Evolutionary conservation across 2,329 filamentous ascomycete species (phyloP).

Genomic region (Hortaea werneckii): DNA sequence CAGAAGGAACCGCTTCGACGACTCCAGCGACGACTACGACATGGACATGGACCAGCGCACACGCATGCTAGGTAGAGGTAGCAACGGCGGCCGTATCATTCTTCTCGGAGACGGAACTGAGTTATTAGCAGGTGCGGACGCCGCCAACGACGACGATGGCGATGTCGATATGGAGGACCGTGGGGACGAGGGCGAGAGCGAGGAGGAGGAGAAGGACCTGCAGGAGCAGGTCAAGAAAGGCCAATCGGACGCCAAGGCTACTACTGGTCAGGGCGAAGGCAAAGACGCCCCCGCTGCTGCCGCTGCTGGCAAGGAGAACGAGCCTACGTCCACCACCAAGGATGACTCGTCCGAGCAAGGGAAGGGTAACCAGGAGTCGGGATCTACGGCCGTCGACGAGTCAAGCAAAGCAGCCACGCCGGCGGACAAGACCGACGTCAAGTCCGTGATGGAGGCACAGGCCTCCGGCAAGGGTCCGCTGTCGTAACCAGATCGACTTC

Average conservation of each 20-base stretch:
- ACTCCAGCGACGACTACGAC: constrained; percentile 53
- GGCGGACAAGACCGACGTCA: constrained; percentile 4
- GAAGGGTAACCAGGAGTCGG: constrained; percentile 13
- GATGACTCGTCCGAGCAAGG: constrained; percentile 15
- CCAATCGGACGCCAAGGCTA: constrained; percentile 26
- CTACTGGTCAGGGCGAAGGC: constrained; percentile 32
- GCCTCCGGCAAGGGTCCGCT: not conserved
- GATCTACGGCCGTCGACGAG: constrained; percentile 9
- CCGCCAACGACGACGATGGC: constrained; percentile 41
- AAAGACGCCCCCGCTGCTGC: constrained; percentile 38
- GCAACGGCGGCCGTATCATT: constrained; percentile 64
- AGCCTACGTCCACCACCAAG: constrained; percentile 1
- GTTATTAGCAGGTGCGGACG: constrained; percentile 63
- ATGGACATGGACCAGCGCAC: constrained; percentile 61
- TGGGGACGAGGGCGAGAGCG: constrained; percentile 48
- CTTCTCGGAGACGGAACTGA: constrained; percentile 92
- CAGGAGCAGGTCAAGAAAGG: constrained; percentile 71
- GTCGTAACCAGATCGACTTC: too few species aligned
- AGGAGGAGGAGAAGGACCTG: constrained; percentile 70
- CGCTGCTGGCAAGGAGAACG: constrained; percentile 5
- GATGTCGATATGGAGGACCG: constrained; percentile 74
- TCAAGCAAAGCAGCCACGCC: constrained; percentile 19
- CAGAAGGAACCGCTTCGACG: constrained; percentile 40
- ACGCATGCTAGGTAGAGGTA: constrained; percentile 57
- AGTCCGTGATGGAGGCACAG: constrained; percentile 2